These are phyloP conservation scores for Sclerotinia nivalis DNA, from an alignment of 2,329 filamentous ascomycete species.

Conservation along the genomic window DNA sequence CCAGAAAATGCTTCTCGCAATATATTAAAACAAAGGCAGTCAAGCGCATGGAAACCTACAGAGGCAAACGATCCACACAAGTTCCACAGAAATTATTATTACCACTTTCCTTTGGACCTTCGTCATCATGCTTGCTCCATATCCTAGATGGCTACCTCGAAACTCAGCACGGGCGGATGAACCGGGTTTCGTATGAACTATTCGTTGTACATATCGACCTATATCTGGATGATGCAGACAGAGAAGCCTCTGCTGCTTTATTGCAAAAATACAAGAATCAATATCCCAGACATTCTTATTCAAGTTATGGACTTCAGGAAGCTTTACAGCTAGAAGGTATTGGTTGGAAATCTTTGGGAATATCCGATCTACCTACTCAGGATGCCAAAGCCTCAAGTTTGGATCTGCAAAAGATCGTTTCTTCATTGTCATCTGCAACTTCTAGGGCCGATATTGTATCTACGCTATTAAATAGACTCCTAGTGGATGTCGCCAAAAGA, in stretches of 20 bases:
- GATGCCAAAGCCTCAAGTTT: conserved; percentile 32
- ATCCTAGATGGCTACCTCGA: conserved; percentile 70
- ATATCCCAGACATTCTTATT: conserved; percentile 68
- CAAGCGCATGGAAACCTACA: conserved; percentile 72
- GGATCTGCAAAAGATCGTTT: conserved; percentile 50
- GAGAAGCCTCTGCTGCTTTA: conserved; percentile 37
- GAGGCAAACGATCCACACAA: conserved; percentile 47
- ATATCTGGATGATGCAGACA: conserved; percentile 36
- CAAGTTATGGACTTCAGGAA: conserved; percentile 61
- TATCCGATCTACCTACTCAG: conserved; percentile 26
- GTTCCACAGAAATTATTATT: conserved; percentile 60
- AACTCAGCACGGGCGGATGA: conserved; percentile 63
- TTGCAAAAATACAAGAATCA: conserved; percentile 52
- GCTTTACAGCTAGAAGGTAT: conserved; percentile 55
- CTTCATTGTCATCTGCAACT: conserved; percentile 68
- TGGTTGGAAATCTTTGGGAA: conserved; percentile 53
- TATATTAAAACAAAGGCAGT: conserved; percentile 79
- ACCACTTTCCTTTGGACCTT: conserved; percentile 80
- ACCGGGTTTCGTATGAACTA: conserved; percentile 67
- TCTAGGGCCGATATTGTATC: conserved; percentile 72
- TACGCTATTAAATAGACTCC: conserved; percentile 69
- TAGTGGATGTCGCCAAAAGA: conserved; percentile 63
- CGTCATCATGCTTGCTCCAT: conserved; percentile 75
- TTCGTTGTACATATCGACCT: conserved; percentile 53
- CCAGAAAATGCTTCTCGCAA: conserved; percentile 71